These are phyloP conservation scores for Calonectria leucothoes DNA, from an alignment of 2,329 filamentous ascomycete genomes.

Conservation along the genomic window DNA sequence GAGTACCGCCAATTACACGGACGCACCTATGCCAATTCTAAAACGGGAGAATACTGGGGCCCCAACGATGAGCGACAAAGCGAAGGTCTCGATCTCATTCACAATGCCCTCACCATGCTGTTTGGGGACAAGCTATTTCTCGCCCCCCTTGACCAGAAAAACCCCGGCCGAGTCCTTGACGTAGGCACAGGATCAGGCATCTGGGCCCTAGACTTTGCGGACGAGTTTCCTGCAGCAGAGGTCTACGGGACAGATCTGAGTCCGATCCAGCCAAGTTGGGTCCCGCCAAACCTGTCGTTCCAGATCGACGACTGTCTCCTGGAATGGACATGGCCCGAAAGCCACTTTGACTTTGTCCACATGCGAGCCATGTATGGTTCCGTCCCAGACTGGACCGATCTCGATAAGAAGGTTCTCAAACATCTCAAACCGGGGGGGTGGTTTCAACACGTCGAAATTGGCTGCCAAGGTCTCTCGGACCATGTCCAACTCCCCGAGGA, in stretches of 20 bases:
- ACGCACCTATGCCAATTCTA: not conserved
- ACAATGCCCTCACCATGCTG: not conserved
- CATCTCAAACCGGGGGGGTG: conserved; percentile 30
- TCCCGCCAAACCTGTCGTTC: conserved; percentile 32
- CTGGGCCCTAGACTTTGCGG: conserved; percentile 36
- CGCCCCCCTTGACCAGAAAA: conserved; percentile 1
- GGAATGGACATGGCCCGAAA: conserved; percentile 31
- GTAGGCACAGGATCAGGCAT: conserved; percentile 7
- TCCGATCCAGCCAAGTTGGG: conserved; percentile 32
- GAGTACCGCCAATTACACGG: not conserved
- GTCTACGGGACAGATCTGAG: conserved; percentile 33
- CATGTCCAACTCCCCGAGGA: conserved; percentile 25
- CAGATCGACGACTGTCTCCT: conserved; percentile 35
- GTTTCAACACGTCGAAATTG: conserved; percentile 26
- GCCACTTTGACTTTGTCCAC: conserved; percentile 33
- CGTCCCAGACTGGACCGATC: conserved; percentile 25
- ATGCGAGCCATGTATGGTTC: conserved; percentile 31
- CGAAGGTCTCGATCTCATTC: conserved; percentile 23
- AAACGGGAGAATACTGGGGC: conserved; percentile 7
- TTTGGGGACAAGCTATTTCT: conserved; percentile 10
- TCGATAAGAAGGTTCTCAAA: conserved; percentile 22
- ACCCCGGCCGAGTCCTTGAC: not conserved
- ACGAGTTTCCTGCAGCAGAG: conserved; percentile 28
- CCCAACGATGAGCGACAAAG: conserved; percentile 22
- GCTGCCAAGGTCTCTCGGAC: conserved; percentile 17